Base-by-base conservation (phyloP, 2,329 filamentous ascomycete species). In the Thielaviopsis euricoi region DNA sequence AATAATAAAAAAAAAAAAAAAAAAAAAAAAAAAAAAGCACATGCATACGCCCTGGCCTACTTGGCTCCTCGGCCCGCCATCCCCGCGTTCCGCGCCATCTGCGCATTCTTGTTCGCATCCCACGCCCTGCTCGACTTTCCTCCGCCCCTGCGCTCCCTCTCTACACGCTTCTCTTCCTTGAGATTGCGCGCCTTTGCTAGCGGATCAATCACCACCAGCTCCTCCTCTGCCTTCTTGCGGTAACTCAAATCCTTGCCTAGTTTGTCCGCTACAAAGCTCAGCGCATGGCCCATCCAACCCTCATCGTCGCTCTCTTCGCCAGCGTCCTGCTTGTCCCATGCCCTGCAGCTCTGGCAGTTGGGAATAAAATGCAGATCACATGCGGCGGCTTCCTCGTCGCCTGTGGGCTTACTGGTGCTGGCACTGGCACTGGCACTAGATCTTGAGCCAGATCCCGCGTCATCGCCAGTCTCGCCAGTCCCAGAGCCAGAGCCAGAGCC, bases 301-400 rank as follows among this genome's bases (percentile, higher is more conserved):
- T 79, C 76, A 53, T 81, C 81, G 13, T 62, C 58, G 23, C 55
- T 58, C 4, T 59, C 40, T 2, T 74, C 73, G 22, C 77, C 74
- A 13, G 75, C 74, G 3, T 76, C 80, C 48, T 75, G 76, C 64
- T 83, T 78, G 65, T 94, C 86, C 89, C 90, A 95, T 0, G 85
- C 80, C 60, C 81, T 82, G 69, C 93, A 97, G 51, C 89, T 95
- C 67, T 95, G 89, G 69, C 93, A 98, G 65, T 94, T 87, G 53
- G 86, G 87, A 62, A 98, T 94, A 69, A 97, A 98, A 68, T 98
- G 93, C 40, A 98, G 73, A 68, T 97, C 93, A 67, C 93, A 98
- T 3, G 94, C 76, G 54, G 78, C 78, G 2, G 82, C 83, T 67
- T 94, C 88, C 46, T 86, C 81, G 2, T 84, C 83, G 19, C 77